phyloP scores from a whole-genome alignment of 1,284 basidiomycete genomes.

The Apiotrichum gamsii region DNA sequence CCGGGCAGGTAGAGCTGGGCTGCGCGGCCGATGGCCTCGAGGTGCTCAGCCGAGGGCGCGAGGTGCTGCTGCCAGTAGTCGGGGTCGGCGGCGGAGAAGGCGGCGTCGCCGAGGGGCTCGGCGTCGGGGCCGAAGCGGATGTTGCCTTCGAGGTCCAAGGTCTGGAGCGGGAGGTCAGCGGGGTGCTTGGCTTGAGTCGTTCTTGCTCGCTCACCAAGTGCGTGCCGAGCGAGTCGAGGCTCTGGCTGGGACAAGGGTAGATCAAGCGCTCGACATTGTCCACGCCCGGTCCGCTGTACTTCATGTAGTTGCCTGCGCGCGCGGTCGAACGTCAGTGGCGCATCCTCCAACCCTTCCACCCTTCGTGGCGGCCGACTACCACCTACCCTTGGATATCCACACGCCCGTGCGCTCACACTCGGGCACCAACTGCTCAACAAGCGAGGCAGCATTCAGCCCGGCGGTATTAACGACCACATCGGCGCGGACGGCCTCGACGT shows the following conservation, averaged over 20 bases:
- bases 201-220: slow-evolving; percentile 55
- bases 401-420: slow-evolving; percentile 55
- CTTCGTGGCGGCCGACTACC: neutral
- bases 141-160: slow-evolving; percentile 78
- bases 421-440: slow-evolving; percentile 66
- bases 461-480: slow-evolving; percentile 80
- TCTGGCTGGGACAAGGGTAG: slow-evolving; percentile 75
- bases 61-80: slow-evolving; percentile 74
- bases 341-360: no score
- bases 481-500: slow-evolving; percentile 68
- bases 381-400: slow-evolving; percentile 61
- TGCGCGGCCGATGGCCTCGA: slow-evolving; percentile 61
- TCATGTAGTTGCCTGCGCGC: slow-evolving; percentile 65
- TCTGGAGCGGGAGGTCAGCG: slow-evolving; percentile 47
- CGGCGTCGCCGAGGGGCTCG: slow-evolving; percentile 66
- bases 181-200: no score
- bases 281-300: slow-evolving; percentile 70
- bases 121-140: slow-evolving; percentile 91
- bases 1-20: slow-evolving; percentile 62
- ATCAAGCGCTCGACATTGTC: slow-evolving; percentile 66
- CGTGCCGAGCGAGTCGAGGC: slow-evolving; percentile 66
- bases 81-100: slow-evolving; percentile 51
- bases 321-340: slow-evolving; percentile 1
- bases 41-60: slow-evolving; percentile 59
- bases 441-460: slow-evolving; percentile 67